Base-by-base conservation (phyloP, 257 asterid genomes). In the Paraleonurus japonicus region DNA sequence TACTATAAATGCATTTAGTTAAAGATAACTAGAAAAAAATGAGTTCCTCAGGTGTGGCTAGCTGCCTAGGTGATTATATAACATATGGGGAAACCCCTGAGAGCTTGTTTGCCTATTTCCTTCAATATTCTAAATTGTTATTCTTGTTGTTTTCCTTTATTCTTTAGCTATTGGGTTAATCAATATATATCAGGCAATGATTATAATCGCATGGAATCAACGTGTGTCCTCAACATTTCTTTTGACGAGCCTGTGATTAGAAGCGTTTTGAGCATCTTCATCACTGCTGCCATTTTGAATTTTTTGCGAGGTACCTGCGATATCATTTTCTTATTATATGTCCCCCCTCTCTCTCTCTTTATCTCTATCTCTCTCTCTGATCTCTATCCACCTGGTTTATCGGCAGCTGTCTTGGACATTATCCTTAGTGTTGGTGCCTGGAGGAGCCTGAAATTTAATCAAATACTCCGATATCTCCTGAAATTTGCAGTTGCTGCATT, bases 271-370 rank as follows among this genome's bases (percentile, higher is more conserved):
- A 95, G 99, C 89, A 90, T 95, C 81, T 95, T 95, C 76, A 83
- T 95, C 77, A 95, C 98, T 24, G 96, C 98, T 80, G 96, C 99
- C 54, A 80, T 90, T 74, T 81, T 95, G 81, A 89, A 95, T 67
- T 90, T 90, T 77, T 65, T 85, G 81, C 85, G 95, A 89, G 99
- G 99, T 94, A 89, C 73, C 73, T 47, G 17, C 5, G 32, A 16
- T 66, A 47, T 35, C 61, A 61, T 13, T 71, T 50, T 78, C 23
- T 48, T 35, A 37, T 22, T 53, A 16, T 23, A 15, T 7, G 3
- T 13, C 15, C 13, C 53, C 15, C 13, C 53, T 32, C 32, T 55
- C 32, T 53, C 65, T 8, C 11, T 7, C 32, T 61, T 45, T 11
- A 17, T n/a, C 33, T 24, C 68, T 3, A 43, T 24, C 59, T 37